Evolutionary conservation across 176 grass and related monocot species (phyloP), one percentile per base, ranked within the genome.

Genomic region (Ananas comosus): DNA sequence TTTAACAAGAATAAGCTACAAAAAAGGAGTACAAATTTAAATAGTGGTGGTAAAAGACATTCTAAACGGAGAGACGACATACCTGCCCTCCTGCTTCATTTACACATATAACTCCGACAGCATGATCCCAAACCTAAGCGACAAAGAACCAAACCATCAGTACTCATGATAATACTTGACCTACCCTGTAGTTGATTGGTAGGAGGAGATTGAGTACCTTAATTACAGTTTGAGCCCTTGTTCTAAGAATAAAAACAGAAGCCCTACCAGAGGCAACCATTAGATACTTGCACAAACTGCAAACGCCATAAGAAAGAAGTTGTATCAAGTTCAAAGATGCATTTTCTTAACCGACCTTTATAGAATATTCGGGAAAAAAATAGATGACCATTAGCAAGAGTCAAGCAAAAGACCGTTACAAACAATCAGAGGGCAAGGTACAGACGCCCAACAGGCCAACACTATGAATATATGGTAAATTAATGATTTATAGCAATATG

Each of bases 221-320:
- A 74, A 97, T 88, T 83, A 78, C 51, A 78, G 81, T 87, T 72
- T 87, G 76, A 50, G 64, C 61, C 59, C 89, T 91, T 27, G 86
- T 76, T 71, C 74, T 74, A 63, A 63, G 84, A 85, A 92, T 76
- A 64, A 90, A 97, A 52, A 92, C 86, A 1, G 86, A 87, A 79
- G 86, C 81, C 79, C 86, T 90, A 63, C 93, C 93, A 28, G 86
- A 89, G 64, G 93, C 89, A 51, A 97, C 89, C 53, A 86, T 87
- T 42, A 92, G 78, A 76, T 92, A 97, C 79, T 90, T 97, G 65
- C 93, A 97, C 80, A 97, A 82, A 69, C 93, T 97, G 81, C 28
- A 74, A 76, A 48, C 24, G 80, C 70, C 58, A 81, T 24, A 14
- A 53, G 57, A 28, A 47, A 73, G 50, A 73, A 61, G 22, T 50